These are phyloP conservation scores for Penicillium mononematosum DNA, from an alignment of 495 filamentous ascomycete genomes.

Conservation along the genomic window DNA sequence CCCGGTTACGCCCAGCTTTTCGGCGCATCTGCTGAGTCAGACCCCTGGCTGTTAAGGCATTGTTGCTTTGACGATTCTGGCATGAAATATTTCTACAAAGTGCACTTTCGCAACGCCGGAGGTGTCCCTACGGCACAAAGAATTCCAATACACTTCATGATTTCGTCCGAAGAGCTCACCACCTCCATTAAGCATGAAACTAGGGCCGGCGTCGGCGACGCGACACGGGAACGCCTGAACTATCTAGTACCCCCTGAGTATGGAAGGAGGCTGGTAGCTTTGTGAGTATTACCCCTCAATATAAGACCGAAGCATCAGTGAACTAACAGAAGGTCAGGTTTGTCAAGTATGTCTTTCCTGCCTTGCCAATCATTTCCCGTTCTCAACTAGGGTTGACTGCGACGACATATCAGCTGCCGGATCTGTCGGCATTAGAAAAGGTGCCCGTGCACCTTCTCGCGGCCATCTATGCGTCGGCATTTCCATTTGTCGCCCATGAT, in stretches of 20 bases:
- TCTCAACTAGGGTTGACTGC: conserved; percentile 29
- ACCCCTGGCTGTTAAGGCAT: conserved; percentile 39
- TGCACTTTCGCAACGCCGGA: conserved; percentile 39
- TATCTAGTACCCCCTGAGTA: conserved; percentile 29
- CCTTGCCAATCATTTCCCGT: conserved; percentile 33
- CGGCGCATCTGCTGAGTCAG: conserved; percentile 39
- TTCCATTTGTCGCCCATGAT: conserved; percentile 36
- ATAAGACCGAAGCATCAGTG: no score
- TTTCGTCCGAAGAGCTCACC: conserved; percentile 30
- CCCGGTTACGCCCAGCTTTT: conserved; percentile 35
- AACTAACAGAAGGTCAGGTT: conserved; percentile 22
- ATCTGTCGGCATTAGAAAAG: conserved; percentile 19
- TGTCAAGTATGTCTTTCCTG: conserved; percentile 34
- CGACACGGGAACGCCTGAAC: conserved; percentile 29
- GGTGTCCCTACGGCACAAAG: conserved; percentile 35
- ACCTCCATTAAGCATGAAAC: conserved; percentile 26
- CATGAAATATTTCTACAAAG: conserved; percentile 35
- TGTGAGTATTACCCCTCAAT: conserved; percentile 19
- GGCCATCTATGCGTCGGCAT: conserved; percentile 38
- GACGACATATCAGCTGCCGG: conserved; percentile 19
- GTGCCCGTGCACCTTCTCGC: conserved; percentile 35
- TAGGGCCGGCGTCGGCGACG: conserved; percentile 18
- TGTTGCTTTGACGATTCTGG: conserved; percentile 39
- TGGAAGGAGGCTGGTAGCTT: conserved; percentile 28
- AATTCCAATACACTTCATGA: conserved; percentile 40